These are phyloP conservation scores for Nitzschia sp. DNA, from an alignment of 108 stramenopile genomes.

Conservation along the genomic window DNA sequence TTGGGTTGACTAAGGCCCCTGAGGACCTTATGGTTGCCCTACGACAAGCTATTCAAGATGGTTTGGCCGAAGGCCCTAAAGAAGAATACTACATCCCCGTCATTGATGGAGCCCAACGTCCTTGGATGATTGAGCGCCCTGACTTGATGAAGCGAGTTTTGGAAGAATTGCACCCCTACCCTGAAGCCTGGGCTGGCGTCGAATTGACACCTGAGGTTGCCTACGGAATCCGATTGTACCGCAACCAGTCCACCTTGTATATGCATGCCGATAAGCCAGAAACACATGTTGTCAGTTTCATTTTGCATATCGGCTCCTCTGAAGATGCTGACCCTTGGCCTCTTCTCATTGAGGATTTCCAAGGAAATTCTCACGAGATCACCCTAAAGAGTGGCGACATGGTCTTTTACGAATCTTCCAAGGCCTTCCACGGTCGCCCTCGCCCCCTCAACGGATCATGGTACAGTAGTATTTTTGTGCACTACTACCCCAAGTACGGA, in stretches of 20 bases:
- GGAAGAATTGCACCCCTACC: constrained; percentile 58
- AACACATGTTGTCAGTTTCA: constrained; percentile 78
- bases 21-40: constrained; percentile 55
- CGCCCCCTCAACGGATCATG: constrained; percentile 61
- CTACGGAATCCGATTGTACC: constrained; percentile 81
- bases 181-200: constrained; percentile 63
- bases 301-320: constrained; percentile 79
- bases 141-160: constrained; percentile 52
- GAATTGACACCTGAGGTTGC: constrained; percentile 55
- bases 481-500: constrained; percentile 72
- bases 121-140: constrained; percentile 51
- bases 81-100: constrained; percentile 39
- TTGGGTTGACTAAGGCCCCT: constrained; percentile 64
- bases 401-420: constrained; percentile 82
- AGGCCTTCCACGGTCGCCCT: constrained; percentile 82
- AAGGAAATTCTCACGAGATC: constrained; percentile 57
- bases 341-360: constrained; percentile 53
- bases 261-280: constrained; percentile 81
- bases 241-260: constrained; percentile 61
- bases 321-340: constrained; percentile 75
- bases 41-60: constrained; percentile 46
- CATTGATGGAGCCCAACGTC: constrained; percentile 38
- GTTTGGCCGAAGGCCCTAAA: constrained; percentile 25
- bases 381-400: constrained; percentile 72
- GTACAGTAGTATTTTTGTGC: constrained; percentile 74